Evolutionary conservation across 768 basidiomycete genomes (phyloP).

Genomic region (Mycena indigotica): DNA sequence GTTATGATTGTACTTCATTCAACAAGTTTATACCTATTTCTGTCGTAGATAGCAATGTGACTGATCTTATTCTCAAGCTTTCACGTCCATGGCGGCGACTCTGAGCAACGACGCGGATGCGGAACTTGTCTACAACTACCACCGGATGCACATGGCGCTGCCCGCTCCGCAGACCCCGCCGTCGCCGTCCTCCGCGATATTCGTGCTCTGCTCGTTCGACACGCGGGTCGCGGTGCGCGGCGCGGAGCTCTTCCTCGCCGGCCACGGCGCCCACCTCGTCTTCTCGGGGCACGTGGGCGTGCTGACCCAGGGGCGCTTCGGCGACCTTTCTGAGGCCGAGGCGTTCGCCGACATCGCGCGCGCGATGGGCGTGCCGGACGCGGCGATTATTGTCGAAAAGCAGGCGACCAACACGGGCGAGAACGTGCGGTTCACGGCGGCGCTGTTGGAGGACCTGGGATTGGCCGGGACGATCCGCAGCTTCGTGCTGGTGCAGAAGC

Average conservation of each 20-base stretch:
- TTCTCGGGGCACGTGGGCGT: slow-evolving; percentile 16
- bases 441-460: slow-evolving; percentile 7
- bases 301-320: slow-evolving; percentile 14
- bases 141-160: slow-evolving; percentile 16
- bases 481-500: slow-evolving; percentile 24
- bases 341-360: slow-evolving; percentile 18
- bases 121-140: slow-evolving; percentile 18
- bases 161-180: not conserved
- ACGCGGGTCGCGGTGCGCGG: slow-evolving; percentile 18
- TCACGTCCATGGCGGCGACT: no score
- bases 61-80: no score
- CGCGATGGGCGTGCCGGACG: slow-evolving; percentile 12
- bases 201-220: slow-evolving; percentile 22
- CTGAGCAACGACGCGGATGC: slow-evolving; percentile 20
- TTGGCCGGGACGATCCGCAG: not conserved
- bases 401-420: slow-evolving; percentile 22
- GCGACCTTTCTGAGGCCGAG: slow-evolving; percentile 11
- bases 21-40: no score
- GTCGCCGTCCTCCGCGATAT: slow-evolving; percentile 12
- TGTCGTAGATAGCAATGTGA: no score
- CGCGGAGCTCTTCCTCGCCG: slow-evolving; percentile 17
- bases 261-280: slow-evolving; percentile 15
- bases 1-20: no score
- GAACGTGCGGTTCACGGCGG: slow-evolving; percentile 19
- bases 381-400: slow-evolving; percentile 15